A percentile compares a stretch with the other conserved stretches of the same genome.
Conservation (phyloP, 345 rosid genomes). For the Clarkia xantiana region DNA sequence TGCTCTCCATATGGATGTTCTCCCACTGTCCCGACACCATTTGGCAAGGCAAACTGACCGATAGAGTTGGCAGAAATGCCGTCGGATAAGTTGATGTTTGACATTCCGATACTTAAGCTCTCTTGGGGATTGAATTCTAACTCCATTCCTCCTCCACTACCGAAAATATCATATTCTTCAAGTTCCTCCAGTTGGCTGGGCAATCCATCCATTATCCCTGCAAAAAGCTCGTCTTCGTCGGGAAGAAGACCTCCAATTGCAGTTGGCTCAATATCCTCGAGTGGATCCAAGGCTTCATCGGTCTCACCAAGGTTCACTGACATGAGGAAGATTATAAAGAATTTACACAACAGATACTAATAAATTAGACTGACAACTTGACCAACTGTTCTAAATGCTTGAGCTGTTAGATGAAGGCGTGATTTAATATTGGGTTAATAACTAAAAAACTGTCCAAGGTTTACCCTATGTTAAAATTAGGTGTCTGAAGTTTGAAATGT, state of each 20-base stretch:
- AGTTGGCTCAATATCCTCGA: slow-evolving; percentile 35
- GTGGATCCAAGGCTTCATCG: slow-evolving; percentile 35
- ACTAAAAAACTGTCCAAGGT: too few relatives aligned
- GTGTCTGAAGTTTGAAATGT: too few relatives aligned
- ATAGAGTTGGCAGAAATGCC: slow-evolving; percentile 37
- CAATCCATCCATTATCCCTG: slow-evolving; percentile 62
- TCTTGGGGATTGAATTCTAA: slow-evolving; percentile 58
- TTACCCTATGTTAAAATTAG: too few relatives aligned
- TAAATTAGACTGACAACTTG: too few relatives aligned
- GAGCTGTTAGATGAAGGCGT: too few relatives aligned
- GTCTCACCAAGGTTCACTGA: slow-evolving; percentile 54
- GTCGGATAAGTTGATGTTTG: slow-evolving; percentile 39
- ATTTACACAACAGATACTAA: slow-evolving; percentile 19
- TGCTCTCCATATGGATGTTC: slow-evolving; percentile 95
- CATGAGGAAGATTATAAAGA: slow-evolving; percentile 1
- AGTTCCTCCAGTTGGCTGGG: slow-evolving; percentile 60
- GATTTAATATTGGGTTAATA: too few relatives aligned
- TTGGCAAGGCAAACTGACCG: slow-evolving; percentile 31
- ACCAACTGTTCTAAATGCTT: too few relatives aligned
- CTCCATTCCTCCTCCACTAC: slow-evolving; percentile 89
- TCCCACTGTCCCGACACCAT: slow-evolving; percentile 60
- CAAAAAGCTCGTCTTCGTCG: slow-evolving; percentile 68
- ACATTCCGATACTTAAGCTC: slow-evolving; percentile 26
- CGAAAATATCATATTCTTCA: slow-evolving; percentile 79
- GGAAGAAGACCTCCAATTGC: slow-evolving; percentile 55